Base-by-base conservation (phyloP, 2,329 filamentous ascomycete species). In the Phoma sp. region DNA sequence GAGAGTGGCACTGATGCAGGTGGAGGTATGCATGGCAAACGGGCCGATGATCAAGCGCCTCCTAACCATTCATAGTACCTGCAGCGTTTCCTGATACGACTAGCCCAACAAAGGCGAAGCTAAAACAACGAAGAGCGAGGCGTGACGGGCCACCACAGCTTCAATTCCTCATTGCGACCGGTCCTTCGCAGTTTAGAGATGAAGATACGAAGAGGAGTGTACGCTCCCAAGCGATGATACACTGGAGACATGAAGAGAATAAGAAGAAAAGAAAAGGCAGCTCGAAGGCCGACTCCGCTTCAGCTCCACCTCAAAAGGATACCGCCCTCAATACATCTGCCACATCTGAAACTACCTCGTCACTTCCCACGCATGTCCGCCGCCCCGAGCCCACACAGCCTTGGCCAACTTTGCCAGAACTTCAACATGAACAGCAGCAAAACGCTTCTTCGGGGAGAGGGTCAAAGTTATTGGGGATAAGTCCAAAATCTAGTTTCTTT, bases 141-240 rank as follows among this genome's bases (percentile, higher is more conserved):
- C 66, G 66, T 33, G 54, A 66, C 54, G 68, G 64, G 7, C 63
- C 61, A 15, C 66, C 66, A 2, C 62, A 69, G 57, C 45, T 68
- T n/a, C 68, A 69, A 28, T 72, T 73, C 23, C 43, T 73, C 10
- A 69, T 66, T 2, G 69, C 67, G 21, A 73, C 69, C 28, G 34
- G 47, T 34, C 71, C 61, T 1, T 63, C 67, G 5, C 61, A 73
- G 11, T 74, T 74, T 56, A 72, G 65, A 21, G 59, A 67, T 36
- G 61, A 63, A 28, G 47, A 56, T 4, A 57, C 60, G 5, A 71
- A 66, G 48, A 60, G 64, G 28, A 69, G 61, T 40, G 62, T 74
- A 37, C 71, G 71, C 7, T 73, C 69, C 5, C 68, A 72, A 45
- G 71, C 67, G 20, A 74, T 73, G 71, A 66, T 64, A 6, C 62